Conservation (phyloP, 306 rosid species). For the Clitoria ternatea region DNA sequence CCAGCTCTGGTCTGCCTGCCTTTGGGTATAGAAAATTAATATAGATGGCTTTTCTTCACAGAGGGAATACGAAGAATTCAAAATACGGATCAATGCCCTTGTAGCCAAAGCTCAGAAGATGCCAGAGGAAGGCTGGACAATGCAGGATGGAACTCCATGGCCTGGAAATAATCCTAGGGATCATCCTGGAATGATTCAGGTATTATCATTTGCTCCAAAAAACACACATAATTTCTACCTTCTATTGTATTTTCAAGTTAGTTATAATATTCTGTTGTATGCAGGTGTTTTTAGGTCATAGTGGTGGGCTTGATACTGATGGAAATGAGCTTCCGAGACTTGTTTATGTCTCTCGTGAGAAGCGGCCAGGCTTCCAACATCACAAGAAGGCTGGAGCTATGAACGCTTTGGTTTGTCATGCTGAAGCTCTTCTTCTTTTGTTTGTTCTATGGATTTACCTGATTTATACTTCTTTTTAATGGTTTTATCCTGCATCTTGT, state of each 20-base stretch:
- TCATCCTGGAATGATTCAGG: constrained; percentile 99
- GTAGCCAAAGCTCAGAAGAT: constrained; percentile 96
- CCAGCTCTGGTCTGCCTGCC: background rate
- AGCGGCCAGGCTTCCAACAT: constrained; percentile 99
- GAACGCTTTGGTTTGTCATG: constrained; percentile 92
- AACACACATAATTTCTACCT: background rate
- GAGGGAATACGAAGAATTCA: constrained; percentile 99
- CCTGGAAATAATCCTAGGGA: constrained; percentile 99
- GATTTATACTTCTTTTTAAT: background rate
- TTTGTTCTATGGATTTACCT: constrained; percentile 12
- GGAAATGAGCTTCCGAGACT: constrained; percentile 99
- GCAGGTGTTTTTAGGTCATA: constrained; percentile 97
- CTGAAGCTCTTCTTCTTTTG: constrained; percentile 9
- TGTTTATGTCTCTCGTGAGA: constrained; percentile 99
- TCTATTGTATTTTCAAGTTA: constrained; percentile 6
- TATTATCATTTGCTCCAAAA: constrained; percentile 23
- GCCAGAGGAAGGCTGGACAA: constrained; percentile 99
- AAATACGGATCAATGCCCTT: constrained; percentile 81
- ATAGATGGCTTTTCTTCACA: constrained; percentile 28
- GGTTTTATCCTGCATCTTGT: background rate
- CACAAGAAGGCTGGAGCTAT: constrained; percentile 99
- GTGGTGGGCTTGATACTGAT: constrained; percentile 98
- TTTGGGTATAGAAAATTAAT: background rate
- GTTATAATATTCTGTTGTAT: constrained; percentile 22
- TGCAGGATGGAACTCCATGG: constrained; percentile 99